Base-by-base conservation (phyloP, 495 filamentous ascomycete species). In the Tuber indicum region DNA sequence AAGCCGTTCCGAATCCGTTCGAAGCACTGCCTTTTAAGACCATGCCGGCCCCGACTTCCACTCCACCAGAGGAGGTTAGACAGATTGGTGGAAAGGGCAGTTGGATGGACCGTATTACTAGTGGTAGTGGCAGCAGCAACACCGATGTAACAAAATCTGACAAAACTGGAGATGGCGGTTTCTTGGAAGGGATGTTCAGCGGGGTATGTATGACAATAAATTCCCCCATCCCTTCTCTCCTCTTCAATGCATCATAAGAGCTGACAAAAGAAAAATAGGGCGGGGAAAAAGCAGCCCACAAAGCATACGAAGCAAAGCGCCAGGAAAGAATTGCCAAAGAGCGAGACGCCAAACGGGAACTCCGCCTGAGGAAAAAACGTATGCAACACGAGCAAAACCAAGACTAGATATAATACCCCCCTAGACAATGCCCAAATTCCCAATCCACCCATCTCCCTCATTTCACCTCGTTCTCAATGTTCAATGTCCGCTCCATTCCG, bases 81-180 rank as follows among this genome's bases (percentile, higher is more conserved):
- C 81, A 83, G 58, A 81, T 83, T 79, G 81, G 81, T 45, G 81
- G 19, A 7, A 73, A 78, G 58, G 81, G 81, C 0, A 72, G 81
- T 6, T 77, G 80, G 44, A 49, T 83, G 70, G 81, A 83, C 70
- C 45, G 70, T 23, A 70, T 83, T 19, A 83, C 81, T 0, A 77
- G 81, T 14, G 76, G 73, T 32, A n/a, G 52, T 3, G n/a, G 52
- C 10, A 26, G 26, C 26, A 66, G 58, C 26, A 66, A 62, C 10
- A 12, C 58, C 6, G 14, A 17, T 32, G 32, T 26, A 7, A 66
- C 12, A 36, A 66, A 32, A 36, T 32, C 58, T 3, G 58, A 36
- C 14, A 66, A 62, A 62, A n/a, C 52, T 3, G n/a, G 16, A 2
- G n/a, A 66, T 36, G 14, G 26, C 4, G 14, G 58, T 36, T 36